Evolutionary conservation across 2,329 filamentous ascomycete species (phyloP).

Genomic region (Ophiostoma australiae): DNA sequence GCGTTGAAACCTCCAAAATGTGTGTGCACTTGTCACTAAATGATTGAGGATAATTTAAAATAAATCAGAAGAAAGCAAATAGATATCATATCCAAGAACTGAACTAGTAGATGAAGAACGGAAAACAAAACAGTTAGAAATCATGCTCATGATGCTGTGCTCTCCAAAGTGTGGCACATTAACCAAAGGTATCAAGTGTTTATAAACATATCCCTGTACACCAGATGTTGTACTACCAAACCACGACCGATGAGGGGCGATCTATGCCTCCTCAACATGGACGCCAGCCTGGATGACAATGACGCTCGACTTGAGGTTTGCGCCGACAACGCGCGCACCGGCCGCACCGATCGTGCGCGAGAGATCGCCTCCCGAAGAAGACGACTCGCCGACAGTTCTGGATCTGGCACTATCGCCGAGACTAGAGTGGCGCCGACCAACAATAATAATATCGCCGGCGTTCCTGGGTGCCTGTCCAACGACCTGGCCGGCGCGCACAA

Average conservation of each 20-base stretch:
- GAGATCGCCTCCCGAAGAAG: constrained; percentile 36
- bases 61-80: constrained; percentile 2
- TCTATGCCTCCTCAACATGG: constrained; percentile 25
- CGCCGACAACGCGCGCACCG: constrained; percentile 55
- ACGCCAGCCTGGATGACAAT: constrained; percentile 61
- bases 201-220: not conserved
- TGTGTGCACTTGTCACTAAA: not conserved
- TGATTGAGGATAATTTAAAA: too few relatives aligned
- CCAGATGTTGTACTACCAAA: not conserved
- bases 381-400: constrained; percentile 24
- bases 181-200: not conserved
- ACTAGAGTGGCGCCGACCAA: constrained; percentile 51
- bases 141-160: not conserved
- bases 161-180: not conserved
- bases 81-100: constrained; percentile 7
- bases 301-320: constrained; percentile 60
- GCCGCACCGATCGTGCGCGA: constrained; percentile 54
- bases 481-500: constrained; percentile 53
- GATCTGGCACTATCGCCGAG: constrained; percentile 26
- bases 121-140: not conserved
- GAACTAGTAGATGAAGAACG: constrained; percentile 5
- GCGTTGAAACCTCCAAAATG: too few relatives aligned
- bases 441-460: constrained; percentile 64
- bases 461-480: constrained; percentile 57
- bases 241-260: not conserved